Base-by-base conservation (phyloP, 2,329 filamentous ascomycete species). In the Pseudogymnoascus sp. region DNA sequence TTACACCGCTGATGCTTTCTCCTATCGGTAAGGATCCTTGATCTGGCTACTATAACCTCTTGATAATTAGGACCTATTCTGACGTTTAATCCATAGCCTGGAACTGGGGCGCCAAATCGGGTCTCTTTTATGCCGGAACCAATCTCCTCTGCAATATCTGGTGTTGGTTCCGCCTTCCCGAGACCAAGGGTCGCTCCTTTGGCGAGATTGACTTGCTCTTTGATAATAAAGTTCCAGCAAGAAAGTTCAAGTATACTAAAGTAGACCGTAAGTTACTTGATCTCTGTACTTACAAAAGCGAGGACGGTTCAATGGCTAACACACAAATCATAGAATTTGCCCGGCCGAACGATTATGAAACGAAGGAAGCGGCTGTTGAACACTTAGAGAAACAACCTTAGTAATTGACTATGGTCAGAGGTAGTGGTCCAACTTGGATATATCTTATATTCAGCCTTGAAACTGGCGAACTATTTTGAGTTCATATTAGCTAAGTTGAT, bases 181-280 rank as follows among this genome's bases (percentile, higher is more conserved):
- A 96, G 73, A 90, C 91, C 0, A 80, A 80, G 6, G 91, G 89
- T 15, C 85, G 90, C 59, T 89, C 89, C 0, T 96, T 93, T 71
- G 91, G 90, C 7, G 91, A 96, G 76, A 78, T 96, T 64, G 91
- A 96, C 73, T 71, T 93, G 63, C 80, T 96, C 59, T 96, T 96
- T 71, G 88, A 95, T 76, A 82, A 83, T 66, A 78, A 81, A 2
- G 78, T 93, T 33, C 62, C 67, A 6, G 72, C 73, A n/a, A 68
- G 72, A 33, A 70, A 72, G 17, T 76, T 70, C 40, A 62, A 40
- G 2, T 44, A 38, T 59, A 66, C 64, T 44, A 63, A 62, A 60
- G 64, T 67, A 3, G 63, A 67, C 53, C 36, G 60, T 59, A 60
- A 57, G 63, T 57, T 33, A 7, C n/a, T 33, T 19, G 19, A 19